Evolutionary conservation across 1,284 basidiomycete species (phyloP).

Genomic region (Rhodotorula sp.): DNA sequence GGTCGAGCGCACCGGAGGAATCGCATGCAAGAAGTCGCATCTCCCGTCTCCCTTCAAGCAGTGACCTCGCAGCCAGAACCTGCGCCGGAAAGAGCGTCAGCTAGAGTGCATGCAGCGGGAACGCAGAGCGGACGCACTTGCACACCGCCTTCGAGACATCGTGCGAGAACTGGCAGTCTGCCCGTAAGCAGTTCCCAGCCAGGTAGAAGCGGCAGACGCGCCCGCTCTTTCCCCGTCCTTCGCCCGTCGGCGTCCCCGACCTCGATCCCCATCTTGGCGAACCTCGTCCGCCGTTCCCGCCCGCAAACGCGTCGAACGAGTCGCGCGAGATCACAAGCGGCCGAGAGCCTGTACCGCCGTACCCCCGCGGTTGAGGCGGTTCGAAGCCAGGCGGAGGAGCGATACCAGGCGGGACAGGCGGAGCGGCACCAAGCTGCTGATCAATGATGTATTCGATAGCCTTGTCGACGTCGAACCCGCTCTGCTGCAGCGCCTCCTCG

Average conservation of each 20-base stretch:
- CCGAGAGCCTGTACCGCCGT: conserved; percentile 32
- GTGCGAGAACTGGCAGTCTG: conserved; percentile 84
- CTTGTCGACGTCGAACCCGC: conserved; percentile 90
- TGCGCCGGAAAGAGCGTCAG: conserved; percentile 59
- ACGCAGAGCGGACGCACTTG: conserved; percentile 60
- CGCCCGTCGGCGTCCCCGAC: conserved; percentile 28
- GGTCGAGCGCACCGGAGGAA: conserved; percentile 16
- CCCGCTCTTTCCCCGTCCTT: conserved; percentile 34
- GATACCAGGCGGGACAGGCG: conserved; percentile 30
- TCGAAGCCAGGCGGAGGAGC: conserved; percentile 40
- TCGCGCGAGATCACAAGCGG: conserved; percentile 43
- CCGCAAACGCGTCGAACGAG: conserved; percentile 38
- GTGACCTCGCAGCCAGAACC: conserved; percentile 96
- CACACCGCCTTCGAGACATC: conserved; percentile 49
- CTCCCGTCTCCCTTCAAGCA: conserved; percentile 84
- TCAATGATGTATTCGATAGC: conserved; percentile 91
- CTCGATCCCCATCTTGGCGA: conserved; percentile 22
- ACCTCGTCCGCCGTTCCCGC: conserved; percentile 38
- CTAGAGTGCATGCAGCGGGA: background rate
- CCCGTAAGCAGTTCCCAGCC: conserved; percentile 89
- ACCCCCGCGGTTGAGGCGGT: conserved; percentile 43
- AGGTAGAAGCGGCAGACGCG: conserved; percentile 91
- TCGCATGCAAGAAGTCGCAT: conserved; percentile 42
- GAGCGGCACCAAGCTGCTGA: conserved; percentile 47
- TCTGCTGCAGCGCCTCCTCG: conserved; percentile 82